Conservation (phyloP, 345 rosid genomes). For the Theobroma cacao region DNA sequence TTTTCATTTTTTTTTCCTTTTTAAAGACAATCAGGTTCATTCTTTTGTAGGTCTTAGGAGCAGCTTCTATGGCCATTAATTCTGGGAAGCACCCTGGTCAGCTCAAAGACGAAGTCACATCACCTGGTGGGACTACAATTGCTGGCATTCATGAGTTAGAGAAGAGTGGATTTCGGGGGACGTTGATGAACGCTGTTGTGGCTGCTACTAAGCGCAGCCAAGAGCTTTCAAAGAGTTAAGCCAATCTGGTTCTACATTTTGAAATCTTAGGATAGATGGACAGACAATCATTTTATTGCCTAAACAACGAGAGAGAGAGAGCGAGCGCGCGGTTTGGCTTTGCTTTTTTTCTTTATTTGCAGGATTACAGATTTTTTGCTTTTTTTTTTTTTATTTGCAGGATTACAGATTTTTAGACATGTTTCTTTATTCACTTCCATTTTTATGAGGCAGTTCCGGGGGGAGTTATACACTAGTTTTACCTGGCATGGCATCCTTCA, state of each 20-base stretch:
- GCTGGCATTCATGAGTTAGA: slow-evolving; percentile 88
- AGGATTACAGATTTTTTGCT: no score
- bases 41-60: slow-evolving; percentile 75
- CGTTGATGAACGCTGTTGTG: slow-evolving; percentile 82
- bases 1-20: no score
- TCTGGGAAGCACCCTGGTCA: slow-evolving; percentile 88
- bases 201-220: slow-evolving; percentile 78
- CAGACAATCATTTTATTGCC: background rate
- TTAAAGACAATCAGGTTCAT: background rate
- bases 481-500: no score
- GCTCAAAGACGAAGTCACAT: slow-evolving; percentile 89
- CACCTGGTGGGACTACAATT: slow-evolving; percentile 91
- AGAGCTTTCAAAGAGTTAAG: slow-evolving; percentile 59
- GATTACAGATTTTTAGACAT: no score
- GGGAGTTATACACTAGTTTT: no score
- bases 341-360: background rate
- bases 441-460: no score
- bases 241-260: background rate
- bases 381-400: no score
- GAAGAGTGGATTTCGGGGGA: slow-evolving; percentile 80
- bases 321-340: background rate
- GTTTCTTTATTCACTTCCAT: no score
- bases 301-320: background rate
- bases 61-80: slow-evolving; percentile 74
- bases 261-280: background rate